Conservation (phyloP, 768 basidiomycete genomes). For the Dendrothele bispora region DNA sequence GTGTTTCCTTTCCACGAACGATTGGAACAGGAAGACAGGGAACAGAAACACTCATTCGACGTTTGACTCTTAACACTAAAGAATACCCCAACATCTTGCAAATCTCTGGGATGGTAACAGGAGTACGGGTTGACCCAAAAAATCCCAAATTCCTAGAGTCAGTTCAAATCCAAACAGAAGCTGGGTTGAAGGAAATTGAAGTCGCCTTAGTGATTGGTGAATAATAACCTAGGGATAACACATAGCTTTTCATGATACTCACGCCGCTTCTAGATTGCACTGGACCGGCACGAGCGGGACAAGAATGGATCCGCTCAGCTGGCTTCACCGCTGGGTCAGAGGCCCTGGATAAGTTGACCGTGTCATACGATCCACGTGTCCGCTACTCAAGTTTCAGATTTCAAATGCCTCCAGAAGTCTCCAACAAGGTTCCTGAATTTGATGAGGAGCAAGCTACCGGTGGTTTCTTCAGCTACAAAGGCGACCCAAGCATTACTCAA, state of each 20-base stretch:
- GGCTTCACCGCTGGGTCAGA: constrained; percentile 4
- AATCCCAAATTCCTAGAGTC: neutral
- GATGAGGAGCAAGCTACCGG: constrained; percentile 3
- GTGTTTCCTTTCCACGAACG: too few species aligned
- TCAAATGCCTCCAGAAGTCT: constrained; percentile 10
- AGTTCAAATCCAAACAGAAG: constrained; percentile 12
- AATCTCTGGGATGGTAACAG: constrained; percentile 17
- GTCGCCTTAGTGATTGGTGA: constrained; percentile 18
- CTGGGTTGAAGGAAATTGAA: constrained; percentile 3
- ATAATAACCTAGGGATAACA: neutral
- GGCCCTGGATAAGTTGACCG: constrained; percentile 6
- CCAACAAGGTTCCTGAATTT: constrained; percentile 8
- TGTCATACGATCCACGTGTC: constrained; percentile 19
- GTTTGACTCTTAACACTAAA: constrained; percentile 9
- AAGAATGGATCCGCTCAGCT: constrained; percentile 11
- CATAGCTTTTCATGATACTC: too few species aligned
- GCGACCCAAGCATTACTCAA: too few species aligned
- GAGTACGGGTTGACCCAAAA: neutral
- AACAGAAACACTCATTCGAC: constrained; percentile 20
- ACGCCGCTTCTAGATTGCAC: too few species aligned
- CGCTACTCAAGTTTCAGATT: constrained; percentile 14
- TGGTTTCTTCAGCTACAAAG: constrained; percentile 5
- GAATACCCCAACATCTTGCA: constrained; percentile 18
- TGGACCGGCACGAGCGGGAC: constrained; percentile 14
- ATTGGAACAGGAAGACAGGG: constrained; percentile 8